A percentile compares a stretch with the other conserved stretches of the same genome.
phyloP scores from a whole-genome alignment of 2,329 filamentous ascomycete genomes.

The Botrytis galanthina region DNA sequence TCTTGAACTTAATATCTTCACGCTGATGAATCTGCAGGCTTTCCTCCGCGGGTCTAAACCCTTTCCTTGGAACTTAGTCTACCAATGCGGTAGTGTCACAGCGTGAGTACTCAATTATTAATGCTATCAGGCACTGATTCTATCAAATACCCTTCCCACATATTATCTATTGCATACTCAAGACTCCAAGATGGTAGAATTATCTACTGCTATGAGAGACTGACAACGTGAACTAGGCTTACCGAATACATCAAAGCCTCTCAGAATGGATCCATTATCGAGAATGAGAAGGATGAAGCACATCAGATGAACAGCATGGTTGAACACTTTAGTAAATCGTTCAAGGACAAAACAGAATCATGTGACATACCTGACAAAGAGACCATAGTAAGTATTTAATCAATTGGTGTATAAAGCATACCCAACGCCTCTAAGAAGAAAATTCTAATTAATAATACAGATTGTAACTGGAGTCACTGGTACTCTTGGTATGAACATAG shows the following conservation, averaged over 20 bases:
- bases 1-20: neutral
- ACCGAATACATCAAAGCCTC: constrained; percentile 12
- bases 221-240: neutral
- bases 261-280: neutral
- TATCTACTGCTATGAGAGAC: neutral
- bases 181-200: neutral
- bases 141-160: neutral
- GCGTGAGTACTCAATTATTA: constrained; percentile 35
- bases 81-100: constrained; percentile 56
- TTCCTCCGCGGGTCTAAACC: neutral
- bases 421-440: neutral
- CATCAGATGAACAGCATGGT: neutral
- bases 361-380: neutral
- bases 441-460: constrained; percentile 20
- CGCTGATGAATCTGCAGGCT: constrained; percentile 3
- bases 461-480: constrained; percentile 52
- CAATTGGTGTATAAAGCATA: neutral
- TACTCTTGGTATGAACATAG: constrained; percentile 50
- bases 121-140: neutral
- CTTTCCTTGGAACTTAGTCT: constrained; percentile 57
- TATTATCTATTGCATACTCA: neutral
- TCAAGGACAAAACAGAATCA: neutral
- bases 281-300: constrained; percentile 8
- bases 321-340: neutral
- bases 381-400: neutral